Evolutionary conservation across 345 rosid genomes (phyloP), one percentile per base, ranked within the genome.

Genomic region (Aurinia saxatilis): DNA sequence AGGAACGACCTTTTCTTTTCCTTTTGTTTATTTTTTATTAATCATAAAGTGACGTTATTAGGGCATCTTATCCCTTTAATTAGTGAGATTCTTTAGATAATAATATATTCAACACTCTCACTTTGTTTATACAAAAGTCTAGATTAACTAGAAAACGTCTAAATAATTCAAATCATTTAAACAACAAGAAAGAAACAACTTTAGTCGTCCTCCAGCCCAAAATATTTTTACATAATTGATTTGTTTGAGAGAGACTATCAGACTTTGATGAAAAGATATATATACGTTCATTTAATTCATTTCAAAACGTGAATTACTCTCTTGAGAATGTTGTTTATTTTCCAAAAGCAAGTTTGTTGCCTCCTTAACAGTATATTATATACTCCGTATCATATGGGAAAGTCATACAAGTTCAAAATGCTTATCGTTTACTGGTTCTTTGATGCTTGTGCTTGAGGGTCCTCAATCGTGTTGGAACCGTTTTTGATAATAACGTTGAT

Each of bases 21-120:
- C 37, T 31, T 12, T 39, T 57, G 6, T 57, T 17, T 6, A 5
- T 6, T 27, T 4, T 27, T 3, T 0, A 33, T 52, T 16, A 9
- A 16, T 15, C 4, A 3, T 25, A 31, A 52, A 57, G 63, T 29
- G 16, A 41, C 25, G 27, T 57, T 41, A 40, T 41, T 27, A 41
- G 50, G 50, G 50, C 19, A 40, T 41, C 63, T 57, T 57, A 41
- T 57, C 37, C 40, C 25, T 57, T 36, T 14, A 23, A 14, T 21
- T 39, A 57, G 23, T 39, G 39, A 57, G 48, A 40, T 57, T 40
- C 62, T 57, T 57, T 57, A 13, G 13, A n/a, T n/a, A n/a, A 38
- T 56, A 38, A 23, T 21, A 56, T 38, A 38, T 38, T 38, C 41
- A 38, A 23, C 5, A 23, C 27, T 23, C 5, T 23, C 27, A 18